Evolutionary conservation across 371 early-diverging fungal genomes (phyloP), one percentile per base, ranked within the genome.

Genomic region (Apophysomyces sp.): DNA sequence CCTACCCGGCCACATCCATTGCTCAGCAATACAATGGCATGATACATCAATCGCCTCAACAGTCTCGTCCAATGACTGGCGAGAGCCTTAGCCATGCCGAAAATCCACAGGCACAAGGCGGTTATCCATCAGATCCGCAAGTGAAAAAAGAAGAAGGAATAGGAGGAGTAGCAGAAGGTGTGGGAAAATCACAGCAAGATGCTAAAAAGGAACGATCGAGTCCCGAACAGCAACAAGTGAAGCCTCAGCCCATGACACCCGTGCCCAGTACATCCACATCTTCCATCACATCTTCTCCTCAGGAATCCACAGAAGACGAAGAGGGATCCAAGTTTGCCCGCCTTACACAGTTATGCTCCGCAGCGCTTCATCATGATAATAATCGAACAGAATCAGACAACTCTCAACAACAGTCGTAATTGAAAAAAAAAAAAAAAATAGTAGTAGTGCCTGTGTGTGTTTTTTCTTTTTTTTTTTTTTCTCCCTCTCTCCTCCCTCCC

Each of bases 281-380:
- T 24, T 75, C 78, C 2, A 65, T 61, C 12, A 66, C 73, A 24
- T 68, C 76, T 8, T 71, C 79, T 2, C 75, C 80, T 21, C 66
- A 72, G 40, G 74, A 66, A 36, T 32, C 62, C 8, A 57, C 61
- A 21, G 71, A 65, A 26, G 75, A 74, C 32, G 76, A 75, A 44
- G 75, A 78, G 55, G 66, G 69, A 1, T 62, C 66, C 15, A 72
- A 69, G 36, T 71, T 67, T 40, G 67, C 71, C 51, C 72, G 78
- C 11, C 67, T 81, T n/a, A 65, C 75, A 18, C 74, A 81, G 52
- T 68, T 81, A 5, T 81, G 78, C 40, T 56, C 71, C 8, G 81
- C 73, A 39, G 81, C 77, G 29, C 66, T 81, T 29, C 67, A 66
- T n/a, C 71, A 69, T 24, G 62, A 59, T 37, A 56, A 67, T 27